Conservation (phyloP, 768 basidiomycete species). For the Trametes maxima region DNA sequence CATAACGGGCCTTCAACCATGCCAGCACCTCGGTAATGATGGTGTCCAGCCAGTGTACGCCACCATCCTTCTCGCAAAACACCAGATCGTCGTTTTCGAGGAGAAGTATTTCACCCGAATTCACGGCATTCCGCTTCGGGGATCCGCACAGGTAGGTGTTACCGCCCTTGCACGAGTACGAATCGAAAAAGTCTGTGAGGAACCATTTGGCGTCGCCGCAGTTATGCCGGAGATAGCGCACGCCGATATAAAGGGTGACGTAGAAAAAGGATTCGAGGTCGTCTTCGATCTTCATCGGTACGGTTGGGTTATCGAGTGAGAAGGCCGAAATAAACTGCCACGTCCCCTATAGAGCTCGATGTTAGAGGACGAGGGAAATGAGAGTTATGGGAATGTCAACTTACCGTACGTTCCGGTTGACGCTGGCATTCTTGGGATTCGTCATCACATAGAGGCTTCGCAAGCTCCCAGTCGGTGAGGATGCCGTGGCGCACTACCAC, state of each 20-base stretch:
- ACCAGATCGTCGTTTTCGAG: too few species aligned
- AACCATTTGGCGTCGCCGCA: background rate
- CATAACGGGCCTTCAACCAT: too few species aligned
- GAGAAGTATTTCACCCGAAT: too few species aligned
- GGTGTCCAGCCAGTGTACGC: too few species aligned
- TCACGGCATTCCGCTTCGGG: too few species aligned
- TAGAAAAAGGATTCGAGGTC: slow-evolving; percentile 28
- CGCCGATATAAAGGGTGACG: slow-evolving; percentile 1
- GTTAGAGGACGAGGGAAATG: too few species aligned
- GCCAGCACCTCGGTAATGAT: too few species aligned
- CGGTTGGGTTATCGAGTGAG: slow-evolving; percentile 12
- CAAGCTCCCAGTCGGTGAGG: slow-evolving; percentile 11
- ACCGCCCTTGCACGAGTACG: too few species aligned
- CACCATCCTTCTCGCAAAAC: too few species aligned
- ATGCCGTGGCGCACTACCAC: background rate
- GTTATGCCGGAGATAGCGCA: slow-evolving; percentile 1
- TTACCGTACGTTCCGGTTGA: background rate
- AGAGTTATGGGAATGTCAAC: too few species aligned
- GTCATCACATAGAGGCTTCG: background rate
- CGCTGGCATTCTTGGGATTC: background rate
- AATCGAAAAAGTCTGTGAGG: slow-evolving; percentile 2
- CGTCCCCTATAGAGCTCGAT: slow-evolving; percentile 17
- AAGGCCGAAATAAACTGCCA: slow-evolving; percentile 23
- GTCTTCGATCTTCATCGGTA: slow-evolving; percentile 13
- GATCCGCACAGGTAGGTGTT: too few species aligned